Evolutionary conservation across 2,329 filamentous ascomycete species (phyloP).

Genomic region (Chrysosporium keratinophilum): DNA sequence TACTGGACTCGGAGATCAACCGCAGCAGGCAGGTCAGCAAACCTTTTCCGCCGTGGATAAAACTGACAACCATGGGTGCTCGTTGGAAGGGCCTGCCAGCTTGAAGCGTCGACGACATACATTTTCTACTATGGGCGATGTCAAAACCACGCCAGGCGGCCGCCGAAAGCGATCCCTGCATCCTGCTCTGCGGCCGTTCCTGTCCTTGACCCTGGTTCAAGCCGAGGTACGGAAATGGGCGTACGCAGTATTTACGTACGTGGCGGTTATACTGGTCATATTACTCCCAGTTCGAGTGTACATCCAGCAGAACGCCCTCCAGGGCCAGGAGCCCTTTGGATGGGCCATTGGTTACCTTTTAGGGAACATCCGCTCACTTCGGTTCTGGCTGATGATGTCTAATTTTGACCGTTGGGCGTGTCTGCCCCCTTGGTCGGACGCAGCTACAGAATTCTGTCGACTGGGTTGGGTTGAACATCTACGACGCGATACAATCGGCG

Average conservation of each 20-base stretch:
- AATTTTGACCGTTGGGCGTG: constrained; percentile 66
- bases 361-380: constrained; percentile 62
- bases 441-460: constrained; percentile 34
- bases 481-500: constrained; percentile 56
- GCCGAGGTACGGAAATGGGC: constrained; percentile 68
- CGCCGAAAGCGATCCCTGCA: constrained; percentile 57
- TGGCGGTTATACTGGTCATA: constrained; percentile 54
- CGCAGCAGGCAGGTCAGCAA: background rate
- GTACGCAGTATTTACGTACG: constrained; percentile 72
- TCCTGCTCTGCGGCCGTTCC: constrained; percentile 58
- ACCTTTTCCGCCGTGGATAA: background rate
- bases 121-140: constrained; percentile 38
- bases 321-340: constrained; percentile 68
- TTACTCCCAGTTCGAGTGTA: constrained; percentile 61
- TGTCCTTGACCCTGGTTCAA: constrained; percentile 69
- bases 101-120: constrained; percentile 36
- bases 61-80: background rate
- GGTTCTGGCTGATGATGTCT: constrained; percentile 58
- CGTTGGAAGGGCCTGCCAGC: background rate
- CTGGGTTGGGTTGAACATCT: constrained; percentile 55
- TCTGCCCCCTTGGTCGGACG: constrained; percentile 45
- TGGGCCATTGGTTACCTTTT: constrained; percentile 89
- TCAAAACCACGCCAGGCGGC: constrained; percentile 49
- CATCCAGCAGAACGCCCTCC: constrained; percentile 56
- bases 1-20: background rate